phyloP scores from a whole-genome alignment of 2,329 filamentous ascomycete genomes.

The Fusarium sp. region DNA sequence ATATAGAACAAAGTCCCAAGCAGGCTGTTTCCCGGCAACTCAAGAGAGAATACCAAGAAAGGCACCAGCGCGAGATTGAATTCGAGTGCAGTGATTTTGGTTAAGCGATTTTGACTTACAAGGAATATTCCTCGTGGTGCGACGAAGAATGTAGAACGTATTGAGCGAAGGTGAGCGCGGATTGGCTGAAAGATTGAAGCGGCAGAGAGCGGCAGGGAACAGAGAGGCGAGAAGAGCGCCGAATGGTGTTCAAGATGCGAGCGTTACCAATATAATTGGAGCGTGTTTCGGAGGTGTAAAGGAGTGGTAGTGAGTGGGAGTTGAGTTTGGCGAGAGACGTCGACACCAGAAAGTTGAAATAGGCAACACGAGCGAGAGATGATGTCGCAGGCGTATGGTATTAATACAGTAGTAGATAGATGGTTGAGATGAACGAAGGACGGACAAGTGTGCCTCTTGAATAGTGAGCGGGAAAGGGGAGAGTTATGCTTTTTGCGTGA shows the following conservation, averaged over 20 bases:
- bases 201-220: slow-evolving; percentile 37
- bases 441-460: slow-evolving; percentile 42
- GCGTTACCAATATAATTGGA: slow-evolving; percentile 53
- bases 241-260: slow-evolving; percentile 49
- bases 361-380: slow-evolving; percentile 50
- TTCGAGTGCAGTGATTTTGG: slow-evolving; percentile 18
- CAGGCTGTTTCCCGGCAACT: slow-evolving; percentile 2
- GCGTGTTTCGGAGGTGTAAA: slow-evolving; percentile 46
- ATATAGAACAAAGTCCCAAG: slow-evolving; percentile 5
- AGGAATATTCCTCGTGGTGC: slow-evolving; percentile 47
- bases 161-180: slow-evolving; percentile 38
- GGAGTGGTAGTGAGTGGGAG: slow-evolving; percentile 42
- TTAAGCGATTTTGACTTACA: slow-evolving; percentile 53
- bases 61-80: slow-evolving; percentile 16
- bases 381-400: slow-evolving; percentile 46
- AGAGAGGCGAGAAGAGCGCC: slow-evolving; percentile 44
- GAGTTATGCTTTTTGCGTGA: slow-evolving; percentile 42
- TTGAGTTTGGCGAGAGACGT: slow-evolving; percentile 46
- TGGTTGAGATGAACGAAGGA: slow-evolving; percentile 22
- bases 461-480: slow-evolving; percentile 30
- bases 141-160: slow-evolving; percentile 39
- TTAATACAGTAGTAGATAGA: slow-evolving; percentile 8
- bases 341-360: slow-evolving; percentile 51
- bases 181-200: slow-evolving; percentile 31
- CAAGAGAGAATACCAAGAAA: slow-evolving; percentile 5